Evolutionary conservation across 495 filamentous ascomycete genomes (phyloP).

Genomic region (Articulospora tetracladia): DNA sequence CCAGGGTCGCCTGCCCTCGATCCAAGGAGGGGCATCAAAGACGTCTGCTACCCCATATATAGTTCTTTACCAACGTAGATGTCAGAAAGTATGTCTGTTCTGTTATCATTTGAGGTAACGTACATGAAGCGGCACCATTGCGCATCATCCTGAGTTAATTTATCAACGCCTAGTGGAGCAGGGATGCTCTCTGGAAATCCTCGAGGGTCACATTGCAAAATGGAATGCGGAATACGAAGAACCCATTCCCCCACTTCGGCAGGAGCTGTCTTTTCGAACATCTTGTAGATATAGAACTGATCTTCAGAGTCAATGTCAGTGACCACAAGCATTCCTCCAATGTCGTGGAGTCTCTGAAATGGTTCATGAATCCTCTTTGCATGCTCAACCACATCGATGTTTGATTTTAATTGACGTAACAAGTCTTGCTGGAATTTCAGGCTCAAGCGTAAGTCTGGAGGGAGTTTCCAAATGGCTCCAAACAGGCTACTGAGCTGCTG

Average conservation of each 20-base stretch:
- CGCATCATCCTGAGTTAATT: too few relatives aligned
- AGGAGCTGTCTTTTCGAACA: neutral
- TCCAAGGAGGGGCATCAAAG: neutral
- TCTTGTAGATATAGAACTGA: neutral
- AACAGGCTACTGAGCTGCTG: neutral
- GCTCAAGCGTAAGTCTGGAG: constrained; percentile 1
- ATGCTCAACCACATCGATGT: neutral
- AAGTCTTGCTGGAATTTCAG: constrained; percentile 1
- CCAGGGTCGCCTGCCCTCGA: neutral
- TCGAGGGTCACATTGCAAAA: neutral
- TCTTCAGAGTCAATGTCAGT: neutral
- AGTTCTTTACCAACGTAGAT: neutral
- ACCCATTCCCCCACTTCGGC: neutral
- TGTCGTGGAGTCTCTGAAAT: neutral
- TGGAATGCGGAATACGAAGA: neutral
- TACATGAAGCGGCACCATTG: constrained; percentile 1
- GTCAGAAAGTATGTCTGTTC: neutral
- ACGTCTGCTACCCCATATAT: neutral
- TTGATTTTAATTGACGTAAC: neutral
- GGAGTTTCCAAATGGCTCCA: neutral
- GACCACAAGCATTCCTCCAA: neutral
- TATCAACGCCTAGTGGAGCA: too few relatives aligned
- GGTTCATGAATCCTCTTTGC: neutral
- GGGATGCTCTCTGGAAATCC: neutral
- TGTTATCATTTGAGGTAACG: neutral